Base-by-base conservation (phyloP, 106 monocot species). In the Agapanthus africanus region DNA sequence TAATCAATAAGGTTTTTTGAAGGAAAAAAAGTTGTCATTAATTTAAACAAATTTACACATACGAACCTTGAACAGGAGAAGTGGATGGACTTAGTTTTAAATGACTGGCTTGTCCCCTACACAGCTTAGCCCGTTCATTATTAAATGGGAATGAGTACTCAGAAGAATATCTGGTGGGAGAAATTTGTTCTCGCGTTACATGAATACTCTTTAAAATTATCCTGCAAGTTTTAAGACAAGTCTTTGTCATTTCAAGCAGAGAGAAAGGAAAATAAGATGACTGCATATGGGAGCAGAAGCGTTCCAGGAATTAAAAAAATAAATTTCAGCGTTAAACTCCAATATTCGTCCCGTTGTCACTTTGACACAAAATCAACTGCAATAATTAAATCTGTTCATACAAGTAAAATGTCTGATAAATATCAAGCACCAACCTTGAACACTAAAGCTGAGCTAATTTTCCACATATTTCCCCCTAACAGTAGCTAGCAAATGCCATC, bases 31-130 rank as follows among this genome's bases (percentile, higher is more conserved):
- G 10, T 41, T 7, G 16, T 11, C 26, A 26, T 15, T 18, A 13
- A 21, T 13, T 27, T 66, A 40, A 42, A 15, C 23, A 66, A 13
- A 40, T 18, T 23, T 40, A 59, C 6, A 66, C 1, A 28, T 10
- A 33, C 69, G 46, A 65, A 91, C 91, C 91, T 72, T 35, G 52
- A 62, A 51, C 6, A 68, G 77, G 74, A 1, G 78, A 80, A 77
- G 18, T 71, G 68, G 40, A 67, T 7, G 74, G 44, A 70, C 62
- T 49, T 19, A 4, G 15, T 25, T 28, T 63, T 19, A 26, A 19
- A 41, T 68, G n/a, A 37, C 64, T 78, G 40, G 38, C 35, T 70
- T 59, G 69, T 37, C 49, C 54, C 42, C 50, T 44, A 19, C 16
- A 35, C 28, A 37, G 59, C 30, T 47, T 25, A 31, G 70, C 73